Evolutionary conservation across 306 rosid species (phyloP).

Genomic region (Rosa multiflora): DNA sequence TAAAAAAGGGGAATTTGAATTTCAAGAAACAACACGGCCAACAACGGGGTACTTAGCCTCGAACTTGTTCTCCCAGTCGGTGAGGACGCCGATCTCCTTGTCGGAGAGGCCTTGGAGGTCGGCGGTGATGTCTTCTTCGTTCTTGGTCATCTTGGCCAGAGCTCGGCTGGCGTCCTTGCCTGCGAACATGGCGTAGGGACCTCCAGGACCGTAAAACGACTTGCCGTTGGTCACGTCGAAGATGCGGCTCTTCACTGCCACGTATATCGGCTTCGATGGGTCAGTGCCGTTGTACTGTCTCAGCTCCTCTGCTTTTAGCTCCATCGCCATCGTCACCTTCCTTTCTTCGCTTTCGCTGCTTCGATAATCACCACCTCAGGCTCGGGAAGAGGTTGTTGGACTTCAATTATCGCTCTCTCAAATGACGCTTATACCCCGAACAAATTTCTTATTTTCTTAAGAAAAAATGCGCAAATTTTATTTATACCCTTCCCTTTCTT

Average conservation of each 20-base stretch:
- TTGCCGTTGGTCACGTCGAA: constrained; percentile 82
- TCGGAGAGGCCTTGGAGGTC: constrained; percentile 83
- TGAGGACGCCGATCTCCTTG: constrained; percentile 92
- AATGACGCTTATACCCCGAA: not conserved
- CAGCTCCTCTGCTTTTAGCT: constrained; percentile 56
- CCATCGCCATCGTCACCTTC: constrained; percentile 39
- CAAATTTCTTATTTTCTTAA: too few species aligned
- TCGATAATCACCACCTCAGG: too few species aligned
- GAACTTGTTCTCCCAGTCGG: constrained; percentile 94
- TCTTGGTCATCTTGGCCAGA: constrained; percentile 93
- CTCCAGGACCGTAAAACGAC: constrained; percentile 93
- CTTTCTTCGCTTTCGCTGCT: not conserved
- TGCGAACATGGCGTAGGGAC: constrained; percentile 88
- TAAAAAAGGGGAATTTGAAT: not conserved
- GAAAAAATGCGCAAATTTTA: too few species aligned
- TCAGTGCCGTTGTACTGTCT: constrained; percentile 67
- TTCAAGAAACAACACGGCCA: constrained; percentile 55
- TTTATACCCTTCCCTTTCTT: too few species aligned
- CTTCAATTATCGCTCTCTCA: not conserved
- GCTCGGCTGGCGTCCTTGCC: constrained; percentile 98
- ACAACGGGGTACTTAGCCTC: constrained; percentile 88
- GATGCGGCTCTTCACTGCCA: constrained; percentile 74
- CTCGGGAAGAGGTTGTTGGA: not conserved
- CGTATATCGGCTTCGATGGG: constrained; percentile 80
- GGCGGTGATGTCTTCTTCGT: constrained; percentile 64